A percentile compares a stretch with the other conserved stretches of the same genome.
These are phyloP conservation scores for Aureobasidium sp. DNA, from an alignment of 2,329 filamentous ascomycete genomes.

Conservation along the genomic window DNA sequence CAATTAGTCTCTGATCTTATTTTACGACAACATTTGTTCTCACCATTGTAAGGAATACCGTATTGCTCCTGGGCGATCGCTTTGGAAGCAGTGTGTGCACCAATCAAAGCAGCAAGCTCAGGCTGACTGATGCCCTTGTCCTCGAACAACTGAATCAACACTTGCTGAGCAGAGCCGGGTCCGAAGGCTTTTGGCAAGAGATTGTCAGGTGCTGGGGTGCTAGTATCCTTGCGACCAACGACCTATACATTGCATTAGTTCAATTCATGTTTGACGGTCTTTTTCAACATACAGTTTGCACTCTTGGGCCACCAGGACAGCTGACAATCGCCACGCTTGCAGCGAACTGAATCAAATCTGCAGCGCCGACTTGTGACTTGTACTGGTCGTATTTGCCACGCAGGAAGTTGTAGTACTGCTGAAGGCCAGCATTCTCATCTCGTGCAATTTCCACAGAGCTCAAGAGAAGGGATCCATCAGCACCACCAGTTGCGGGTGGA, in stretches of 20 bases:
- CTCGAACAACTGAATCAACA: conserved; percentile 41
- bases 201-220: conserved; percentile 28
- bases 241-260: conserved; percentile 34
- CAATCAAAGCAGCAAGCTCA: conserved; percentile 49
- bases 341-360: conserved; percentile 46
- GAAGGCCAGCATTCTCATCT: conserved; percentile 28
- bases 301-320: conserved; percentile 47
- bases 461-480: conserved; percentile 42
- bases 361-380: conserved; percentile 37
- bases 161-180: conserved; percentile 31
- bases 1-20: conserved; percentile 7
- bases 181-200: conserved; percentile 32
- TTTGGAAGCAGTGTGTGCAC: conserved; percentile 46
- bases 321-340: conserved; percentile 40
- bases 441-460: conserved; percentile 35
- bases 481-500: conserved; percentile 35
- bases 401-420: conserved; percentile 34
- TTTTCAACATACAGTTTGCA: conserved; percentile 25
- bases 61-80: conserved; percentile 34
- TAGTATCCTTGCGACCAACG: conserved; percentile 33
- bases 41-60: conserved; percentile 34
- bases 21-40: not conserved
- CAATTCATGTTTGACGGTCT: not conserved
- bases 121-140: conserved; percentile 45
- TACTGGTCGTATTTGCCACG: conserved; percentile 30